phyloP scores from a whole-genome alignment of 2,329 filamentous ascomycete genomes.

The Teratosphaeria nubilosa region DNA sequence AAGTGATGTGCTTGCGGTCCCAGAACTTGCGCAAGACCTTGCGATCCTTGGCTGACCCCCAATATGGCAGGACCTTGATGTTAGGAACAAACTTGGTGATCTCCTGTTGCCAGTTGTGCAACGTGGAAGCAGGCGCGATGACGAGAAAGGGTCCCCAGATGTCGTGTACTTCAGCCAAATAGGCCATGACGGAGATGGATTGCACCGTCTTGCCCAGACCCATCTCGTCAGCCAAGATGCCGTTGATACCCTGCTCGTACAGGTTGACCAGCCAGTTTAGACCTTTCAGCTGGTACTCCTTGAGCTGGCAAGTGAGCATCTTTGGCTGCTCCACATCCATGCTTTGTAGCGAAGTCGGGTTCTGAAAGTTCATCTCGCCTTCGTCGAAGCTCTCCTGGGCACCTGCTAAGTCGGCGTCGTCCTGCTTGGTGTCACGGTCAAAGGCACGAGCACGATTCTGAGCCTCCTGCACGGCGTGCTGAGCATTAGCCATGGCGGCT shows the following conservation, averaged over 20 bases:
- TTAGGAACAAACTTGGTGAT: slow-evolving; percentile 89
- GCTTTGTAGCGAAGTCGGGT: slow-evolving; percentile 87
- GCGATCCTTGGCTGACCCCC: slow-evolving; percentile 86
- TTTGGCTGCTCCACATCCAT: slow-evolving; percentile 92
- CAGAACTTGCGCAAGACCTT: slow-evolving; percentile 98
- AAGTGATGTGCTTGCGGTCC: slow-evolving; percentile 95
- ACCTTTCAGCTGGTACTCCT: slow-evolving; percentile 98
- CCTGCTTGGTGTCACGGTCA: slow-evolving; percentile 48
- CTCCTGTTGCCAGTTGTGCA: slow-evolving; percentile 99
- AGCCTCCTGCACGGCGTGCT: slow-evolving; percentile 88
- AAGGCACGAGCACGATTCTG: slow-evolving; percentile 88
- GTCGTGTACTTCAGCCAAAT: slow-evolving; percentile 91
- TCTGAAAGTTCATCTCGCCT: slow-evolving; percentile 99
- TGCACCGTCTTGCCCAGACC: slow-evolving; percentile 98
- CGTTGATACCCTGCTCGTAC: slow-evolving; percentile 99
- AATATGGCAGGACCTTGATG: slow-evolving; percentile 93
- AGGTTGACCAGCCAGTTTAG: slow-evolving; percentile 98
- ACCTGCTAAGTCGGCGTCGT: slow-evolving; percentile 41
- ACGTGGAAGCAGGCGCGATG: slow-evolving; percentile 86
- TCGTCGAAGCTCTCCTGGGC: slow-evolving; percentile 59
- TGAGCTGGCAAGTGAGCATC: slow-evolving; percentile 84
- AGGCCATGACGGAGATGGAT: slow-evolving; percentile 98
- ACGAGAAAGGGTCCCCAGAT: slow-evolving; percentile 98
- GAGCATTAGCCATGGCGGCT: slow-evolving; percentile 89
- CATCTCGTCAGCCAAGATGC: slow-evolving; percentile 98